Percentiles rank a stretch among this genome's conserved stretches.
Conservation (phyloP, 78 protist species). For the Speleostelium caveatum region DNA sequence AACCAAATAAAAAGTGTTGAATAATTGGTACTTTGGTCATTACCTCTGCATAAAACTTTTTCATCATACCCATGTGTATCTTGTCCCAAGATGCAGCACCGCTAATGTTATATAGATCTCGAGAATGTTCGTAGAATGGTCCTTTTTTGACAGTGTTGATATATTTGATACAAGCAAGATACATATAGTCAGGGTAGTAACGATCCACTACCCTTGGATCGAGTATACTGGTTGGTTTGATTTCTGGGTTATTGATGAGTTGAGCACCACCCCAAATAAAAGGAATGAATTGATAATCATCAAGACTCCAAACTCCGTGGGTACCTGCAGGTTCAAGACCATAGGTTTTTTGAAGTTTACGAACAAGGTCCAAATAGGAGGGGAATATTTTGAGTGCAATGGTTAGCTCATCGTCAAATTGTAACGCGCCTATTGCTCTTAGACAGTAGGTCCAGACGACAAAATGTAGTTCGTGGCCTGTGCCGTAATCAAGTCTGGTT, state of each 20-base stretch:
- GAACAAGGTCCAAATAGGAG: constrained; percentile 67
- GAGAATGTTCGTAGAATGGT: constrained; percentile 89
- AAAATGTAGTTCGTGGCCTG: constrained; percentile 97
- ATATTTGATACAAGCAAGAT: constrained; percentile 79
- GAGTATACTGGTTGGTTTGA: constrained; percentile 64
- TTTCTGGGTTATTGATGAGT: constrained; percentile 52
- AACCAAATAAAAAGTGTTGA: constrained; percentile 94
- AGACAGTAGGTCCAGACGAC: constrained; percentile 61
- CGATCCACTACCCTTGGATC: constrained; percentile 4
- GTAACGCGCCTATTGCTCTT: constrained; percentile 30
- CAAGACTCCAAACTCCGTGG: constrained; percentile 98
- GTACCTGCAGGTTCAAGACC: constrained; percentile 98
- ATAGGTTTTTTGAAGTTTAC: constrained; percentile 88
- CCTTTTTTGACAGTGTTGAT: constrained; percentile 86
- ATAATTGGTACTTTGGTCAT: constrained; percentile 90
- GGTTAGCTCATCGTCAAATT: constrained; percentile 48
- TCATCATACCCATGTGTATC: constrained; percentile 86
- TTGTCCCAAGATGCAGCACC: constrained; percentile 80
- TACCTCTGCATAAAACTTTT: constrained; percentile 92
- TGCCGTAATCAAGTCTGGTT: constrained; percentile 98
- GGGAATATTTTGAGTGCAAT: constrained; percentile 61
- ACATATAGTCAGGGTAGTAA: constrained; percentile 74
- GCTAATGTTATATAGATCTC: constrained; percentile 85
- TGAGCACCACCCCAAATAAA: constrained; percentile 97
- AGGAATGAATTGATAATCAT: constrained; percentile 97